Conservation (phyloP, 2,329 filamentous ascomycete species). For the Aurifilum marmelostoma region DNA sequence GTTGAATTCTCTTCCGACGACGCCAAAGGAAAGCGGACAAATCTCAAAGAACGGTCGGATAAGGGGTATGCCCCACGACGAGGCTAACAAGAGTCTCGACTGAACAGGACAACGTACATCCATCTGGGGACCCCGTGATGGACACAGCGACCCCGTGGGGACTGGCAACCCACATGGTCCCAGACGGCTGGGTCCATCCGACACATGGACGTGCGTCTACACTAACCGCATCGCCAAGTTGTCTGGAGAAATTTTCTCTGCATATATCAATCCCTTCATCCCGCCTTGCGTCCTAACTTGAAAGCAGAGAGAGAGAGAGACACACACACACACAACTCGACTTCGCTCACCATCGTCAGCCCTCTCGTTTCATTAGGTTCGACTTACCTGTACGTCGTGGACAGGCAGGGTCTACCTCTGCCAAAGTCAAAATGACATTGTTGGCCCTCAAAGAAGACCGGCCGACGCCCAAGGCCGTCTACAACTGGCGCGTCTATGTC, state of each 20-base stretch:
- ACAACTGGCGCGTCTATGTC: slow-evolving; percentile 63
- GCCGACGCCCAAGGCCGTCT: slow-evolving; percentile 60
- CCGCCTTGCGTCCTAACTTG: neutral
- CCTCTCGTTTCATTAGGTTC: slow-evolving; percentile 2
- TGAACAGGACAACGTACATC: neutral
- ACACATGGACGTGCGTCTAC: neutral
- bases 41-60: slow-evolving; percentile 18
- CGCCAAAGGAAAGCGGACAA: neutral
- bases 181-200: slow-evolving; percentile 11
- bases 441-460: slow-evolving; percentile 58
- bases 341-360: neutral
- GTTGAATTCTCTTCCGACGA: slow-evolving; percentile 27
- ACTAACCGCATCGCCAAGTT: neutral
- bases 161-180: slow-evolving; percentile 6
- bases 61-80: slow-evolving; percentile 17
- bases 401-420: slow-evolving; percentile 6
- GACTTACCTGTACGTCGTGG: neutral
- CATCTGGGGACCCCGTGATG: slow-evolving; percentile 26
- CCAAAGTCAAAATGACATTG: slow-evolving; percentile 40
- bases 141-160: slow-evolving; percentile 13
- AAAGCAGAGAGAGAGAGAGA: neutral
- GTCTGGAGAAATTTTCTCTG: slow-evolving; percentile 11
- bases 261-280: slow-evolving; percentile 24
- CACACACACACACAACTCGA: too few relatives aligned
- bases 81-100: neutral